These are phyloP conservation scores for Mycena belliarum DNA, from an alignment of 768 basidiomycete genomes.

Conservation along the genomic window DNA sequence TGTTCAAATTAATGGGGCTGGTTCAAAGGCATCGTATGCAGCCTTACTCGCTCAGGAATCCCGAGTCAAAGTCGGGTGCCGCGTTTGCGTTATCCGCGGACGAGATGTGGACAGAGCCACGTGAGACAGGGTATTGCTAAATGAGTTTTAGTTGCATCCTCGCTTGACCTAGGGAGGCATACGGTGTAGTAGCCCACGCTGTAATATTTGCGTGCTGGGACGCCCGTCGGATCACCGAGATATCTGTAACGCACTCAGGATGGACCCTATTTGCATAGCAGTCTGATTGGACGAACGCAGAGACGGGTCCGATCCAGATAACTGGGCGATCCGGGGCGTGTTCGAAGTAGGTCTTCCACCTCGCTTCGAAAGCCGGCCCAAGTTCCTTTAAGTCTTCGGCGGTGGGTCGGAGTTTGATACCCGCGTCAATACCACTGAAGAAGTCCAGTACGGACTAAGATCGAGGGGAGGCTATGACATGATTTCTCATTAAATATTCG, in stretches of 20 bases:
- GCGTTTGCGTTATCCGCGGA: slow-evolving; percentile 32
- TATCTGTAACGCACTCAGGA: slow-evolving; percentile 24
- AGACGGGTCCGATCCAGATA: slow-evolving; percentile 29
- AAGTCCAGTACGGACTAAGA: neutral
- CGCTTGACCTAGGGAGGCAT: slow-evolving; percentile 1
- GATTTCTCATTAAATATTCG: too few relatives aligned
- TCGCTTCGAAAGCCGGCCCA: slow-evolving; percentile 36
- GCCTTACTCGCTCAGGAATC: slow-evolving; percentile 32
- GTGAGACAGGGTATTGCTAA: slow-evolving; percentile 36
- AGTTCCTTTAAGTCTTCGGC: slow-evolving; percentile 34
- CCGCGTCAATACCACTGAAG: slow-evolving; percentile 37
- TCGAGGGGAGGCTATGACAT: too few relatives aligned
- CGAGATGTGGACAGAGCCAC: slow-evolving; percentile 38
- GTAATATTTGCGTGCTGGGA: slow-evolving; percentile 27
- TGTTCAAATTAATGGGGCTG: neutral
- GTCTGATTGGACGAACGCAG: slow-evolving; percentile 30
- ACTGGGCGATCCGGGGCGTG: slow-evolving; percentile 40
- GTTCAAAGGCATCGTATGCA: neutral
- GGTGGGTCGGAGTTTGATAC: slow-evolving; percentile 40
- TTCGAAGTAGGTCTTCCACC: slow-evolving; percentile 38
- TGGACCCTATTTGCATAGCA: neutral
- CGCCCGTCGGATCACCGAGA: slow-evolving; percentile 19
- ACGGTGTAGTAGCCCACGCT: slow-evolving; percentile 31
- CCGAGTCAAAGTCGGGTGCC: slow-evolving; percentile 34
- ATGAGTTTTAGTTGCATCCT: neutral